Evolutionary conservation across 208 protist genomes (phyloP).

Genomic region (Crithidia expoeki): DNA sequence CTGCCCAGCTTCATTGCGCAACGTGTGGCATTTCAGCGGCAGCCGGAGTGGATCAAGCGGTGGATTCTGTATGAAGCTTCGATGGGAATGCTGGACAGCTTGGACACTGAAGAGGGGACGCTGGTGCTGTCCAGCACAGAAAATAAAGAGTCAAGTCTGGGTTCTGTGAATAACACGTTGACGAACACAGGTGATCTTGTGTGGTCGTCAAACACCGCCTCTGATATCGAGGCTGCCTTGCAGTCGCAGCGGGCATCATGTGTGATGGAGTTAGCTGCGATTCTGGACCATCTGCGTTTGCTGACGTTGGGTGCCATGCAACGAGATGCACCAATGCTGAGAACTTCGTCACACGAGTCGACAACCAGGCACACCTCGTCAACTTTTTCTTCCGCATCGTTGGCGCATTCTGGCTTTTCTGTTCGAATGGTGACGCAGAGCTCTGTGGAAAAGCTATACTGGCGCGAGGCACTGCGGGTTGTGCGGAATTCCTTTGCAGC

Average conservation of each 20-base stretch:
- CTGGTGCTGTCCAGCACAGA: not conserved
- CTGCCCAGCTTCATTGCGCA: constrained; percentile 24
- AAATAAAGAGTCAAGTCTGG: not conserved
- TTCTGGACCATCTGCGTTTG: constrained; percentile 42
- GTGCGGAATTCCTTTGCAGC: constrained; percentile 15
- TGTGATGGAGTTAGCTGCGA: constrained; percentile 22
- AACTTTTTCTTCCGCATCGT: not conserved
- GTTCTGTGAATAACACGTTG: not conserved
- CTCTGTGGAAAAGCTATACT: constrained; percentile 12
- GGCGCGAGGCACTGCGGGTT: constrained; percentile 31
- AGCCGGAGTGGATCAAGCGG: constrained; percentile 79
- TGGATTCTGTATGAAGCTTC: constrained; percentile 88
- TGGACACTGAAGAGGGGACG: constrained; percentile 26
- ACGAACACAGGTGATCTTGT: not conserved
- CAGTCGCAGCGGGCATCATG: constrained; percentile 11
- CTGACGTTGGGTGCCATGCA: constrained; percentile 33
- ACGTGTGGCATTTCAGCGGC: constrained; percentile 23
- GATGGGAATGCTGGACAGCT: constrained; percentile 82
- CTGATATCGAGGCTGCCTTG: not conserved
- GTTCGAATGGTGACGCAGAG: not conserved
- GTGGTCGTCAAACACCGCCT: not conserved
- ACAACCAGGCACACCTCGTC: not conserved
- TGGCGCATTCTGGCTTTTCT: not conserved
- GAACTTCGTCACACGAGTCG: not conserved
- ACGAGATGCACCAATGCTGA: not conserved